These are phyloP conservation scores for Scheffersomyces lignosus DNA, from an alignment of 805 yeast genomes.

Conservation along the genomic window DNA sequence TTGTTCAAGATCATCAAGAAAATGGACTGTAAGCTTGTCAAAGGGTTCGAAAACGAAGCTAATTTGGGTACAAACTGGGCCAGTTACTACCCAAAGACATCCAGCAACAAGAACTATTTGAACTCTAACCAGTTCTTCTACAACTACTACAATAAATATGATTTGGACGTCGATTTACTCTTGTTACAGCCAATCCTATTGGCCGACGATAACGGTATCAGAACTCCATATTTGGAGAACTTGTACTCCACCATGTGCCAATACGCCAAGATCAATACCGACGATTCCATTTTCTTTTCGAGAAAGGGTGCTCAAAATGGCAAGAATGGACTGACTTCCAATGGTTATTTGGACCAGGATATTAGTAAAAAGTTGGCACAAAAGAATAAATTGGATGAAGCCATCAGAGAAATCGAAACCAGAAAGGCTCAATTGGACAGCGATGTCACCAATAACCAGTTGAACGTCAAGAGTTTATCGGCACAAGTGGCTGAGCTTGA, in stretches of 20 bases:
- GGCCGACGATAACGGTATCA: conserved; percentile 85
- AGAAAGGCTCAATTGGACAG: conserved; percentile 21
- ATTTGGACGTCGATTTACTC: conserved; percentile 69
- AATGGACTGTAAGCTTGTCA: conserved; percentile 73
- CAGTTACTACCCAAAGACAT: conserved; percentile 38
- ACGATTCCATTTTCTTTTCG: conserved; percentile 28
- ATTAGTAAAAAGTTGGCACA: conserved; percentile 15
- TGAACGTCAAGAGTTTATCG: conserved; percentile 3
- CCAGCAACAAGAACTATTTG: conserved; percentile 28
- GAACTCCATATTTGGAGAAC: conserved; percentile 89
- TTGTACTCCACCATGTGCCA: conserved; percentile 78
- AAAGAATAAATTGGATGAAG: conserved; percentile 14
- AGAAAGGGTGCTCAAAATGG: conserved; percentile 14
- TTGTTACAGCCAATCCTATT: conserved; percentile 82
- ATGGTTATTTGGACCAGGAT: conserved; percentile 12
- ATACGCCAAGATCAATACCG: conserved; percentile 47
- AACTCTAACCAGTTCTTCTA: conserved; percentile 64
- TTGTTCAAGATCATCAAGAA: conserved; percentile 68
- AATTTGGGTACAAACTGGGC: conserved; percentile 57
- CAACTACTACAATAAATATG: conserved; percentile 53
- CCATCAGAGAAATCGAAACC: conserved; percentile 19
- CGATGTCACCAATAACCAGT: conserved; percentile 20
- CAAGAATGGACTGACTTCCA: not conserved
- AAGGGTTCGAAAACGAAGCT: conserved; percentile 67
- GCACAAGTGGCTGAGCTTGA: conserved; percentile 14